A percentile compares a stretch with the other conserved stretches of the same genome.
Evolutionary conservation across 192 early-diverging fungal genomes (phyloP).

Genomic region (Backusella tarrabulga): DNA sequence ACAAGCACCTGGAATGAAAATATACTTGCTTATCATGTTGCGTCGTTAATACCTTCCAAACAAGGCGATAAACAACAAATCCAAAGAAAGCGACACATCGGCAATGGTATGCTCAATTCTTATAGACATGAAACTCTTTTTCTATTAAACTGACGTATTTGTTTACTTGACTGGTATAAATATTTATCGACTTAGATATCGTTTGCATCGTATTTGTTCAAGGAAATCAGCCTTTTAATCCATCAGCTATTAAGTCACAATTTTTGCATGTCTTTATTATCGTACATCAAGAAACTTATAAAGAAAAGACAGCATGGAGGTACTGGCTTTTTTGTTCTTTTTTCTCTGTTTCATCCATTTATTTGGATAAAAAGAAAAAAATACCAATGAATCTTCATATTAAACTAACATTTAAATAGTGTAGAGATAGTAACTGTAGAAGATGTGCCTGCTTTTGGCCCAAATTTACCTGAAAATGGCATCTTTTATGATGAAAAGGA

Average conservation of each 20-base stretch:
- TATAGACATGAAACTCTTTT: background rate
- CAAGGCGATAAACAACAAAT: conserved; percentile 69
- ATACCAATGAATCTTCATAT: too few species aligned
- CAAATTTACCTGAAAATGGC: conserved; percentile 42
- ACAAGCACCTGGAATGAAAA: conserved; percentile 75
- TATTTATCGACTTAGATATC: conserved; percentile 41
- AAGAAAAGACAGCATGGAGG: conserved; percentile 26
- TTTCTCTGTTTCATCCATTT: background rate
- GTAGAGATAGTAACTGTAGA: conserved; percentile 40
- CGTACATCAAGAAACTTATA: conserved; percentile 35
- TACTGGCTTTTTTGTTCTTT: conserved; percentile 11
- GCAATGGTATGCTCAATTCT: conserved; percentile 41
- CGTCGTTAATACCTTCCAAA: conserved; percentile 69
- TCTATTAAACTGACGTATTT: background rate
- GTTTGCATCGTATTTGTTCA: conserved; percentile 60
- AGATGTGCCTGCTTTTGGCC: conserved; percentile 53
- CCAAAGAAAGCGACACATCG: conserved; percentile 61
- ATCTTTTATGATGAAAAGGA: conserved; percentile 40
- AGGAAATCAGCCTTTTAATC: conserved; percentile 49
- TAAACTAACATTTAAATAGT: conserved; percentile 7
- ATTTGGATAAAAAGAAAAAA: background rate
- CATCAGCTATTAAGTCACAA: conserved; percentile 55
- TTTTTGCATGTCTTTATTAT: conserved; percentile 60
- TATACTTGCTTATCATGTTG: conserved; percentile 76
- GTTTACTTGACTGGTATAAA: background rate